These are phyloP conservation scores for Trichosporon inkin DNA, from an alignment of 1,284 basidiomycete species.

Conservation along the genomic window DNA sequence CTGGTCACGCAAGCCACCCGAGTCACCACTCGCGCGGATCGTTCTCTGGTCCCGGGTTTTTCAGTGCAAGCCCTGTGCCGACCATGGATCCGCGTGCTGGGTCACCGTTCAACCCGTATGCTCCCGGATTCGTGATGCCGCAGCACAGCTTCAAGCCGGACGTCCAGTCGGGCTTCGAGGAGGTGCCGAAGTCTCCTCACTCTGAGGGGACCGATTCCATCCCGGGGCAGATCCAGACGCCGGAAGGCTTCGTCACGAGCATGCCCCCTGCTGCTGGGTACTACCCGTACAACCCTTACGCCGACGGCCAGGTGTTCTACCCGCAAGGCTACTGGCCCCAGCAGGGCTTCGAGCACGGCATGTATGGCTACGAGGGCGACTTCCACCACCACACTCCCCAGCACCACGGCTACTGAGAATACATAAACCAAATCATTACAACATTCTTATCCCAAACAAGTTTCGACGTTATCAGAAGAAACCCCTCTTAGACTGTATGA, in stretches of 20 bases:
- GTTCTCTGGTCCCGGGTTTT: conserved; percentile 26
- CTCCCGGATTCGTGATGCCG: conserved; percentile 32
- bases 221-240: conserved; percentile 3
- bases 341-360: conserved; percentile 13
- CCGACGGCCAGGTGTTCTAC: conserved; percentile 15
- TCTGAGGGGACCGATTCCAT: conserved; percentile 17
- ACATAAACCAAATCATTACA: not conserved
- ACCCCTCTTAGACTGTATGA: conserved; percentile 6
- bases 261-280: not conserved
- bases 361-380: conserved; percentile 29
- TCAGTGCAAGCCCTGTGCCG: not conserved
- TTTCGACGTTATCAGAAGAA: not conserved
- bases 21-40: conserved; percentile 23
- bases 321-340: conserved; percentile 20
- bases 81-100: conserved; percentile 15
- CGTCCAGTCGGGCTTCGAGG: not conserved
- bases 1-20: conserved; percentile 13
- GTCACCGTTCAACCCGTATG: conserved; percentile 33
- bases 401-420: conserved; percentile 21
- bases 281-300: conserved; percentile 34
- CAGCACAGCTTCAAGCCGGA: conserved; percentile 12
- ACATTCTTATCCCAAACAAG: not conserved
- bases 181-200: conserved; percentile 12
- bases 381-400: conserved; percentile 16
- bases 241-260: conserved; percentile 9